These are phyloP conservation scores for Lactuca sativa DNA, from an alignment of 129 eudicot genomes.

Conservation along the genomic window DNA sequence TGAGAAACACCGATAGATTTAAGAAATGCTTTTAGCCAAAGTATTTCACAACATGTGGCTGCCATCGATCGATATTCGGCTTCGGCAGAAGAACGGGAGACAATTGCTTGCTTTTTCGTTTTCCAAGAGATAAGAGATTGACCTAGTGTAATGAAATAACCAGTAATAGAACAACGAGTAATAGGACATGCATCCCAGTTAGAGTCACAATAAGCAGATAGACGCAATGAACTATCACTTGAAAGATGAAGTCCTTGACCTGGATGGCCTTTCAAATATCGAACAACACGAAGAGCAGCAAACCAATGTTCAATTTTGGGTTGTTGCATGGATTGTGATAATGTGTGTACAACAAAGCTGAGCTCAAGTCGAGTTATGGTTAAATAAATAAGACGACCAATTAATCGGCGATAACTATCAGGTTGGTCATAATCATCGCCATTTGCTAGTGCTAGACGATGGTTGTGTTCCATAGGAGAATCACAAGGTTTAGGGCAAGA, in stretches of 20 bases:
- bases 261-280: neutral
- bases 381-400: too few species aligned
- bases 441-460: neutral
- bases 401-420: neutral
- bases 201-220: neutral
- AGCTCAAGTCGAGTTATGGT: neutral
- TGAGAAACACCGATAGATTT: neutral
- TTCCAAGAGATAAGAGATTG: neutral
- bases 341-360: neutral
- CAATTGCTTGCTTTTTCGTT: neutral
- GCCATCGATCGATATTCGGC: slow-evolving; percentile 1
- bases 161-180: neutral
- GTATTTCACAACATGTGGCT: neutral
- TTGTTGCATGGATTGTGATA: neutral
- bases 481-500: neutral
- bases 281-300: neutral
- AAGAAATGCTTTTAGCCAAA: neutral
- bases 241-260: neutral
- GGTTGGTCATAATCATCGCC: neutral
- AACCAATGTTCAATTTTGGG: neutral
- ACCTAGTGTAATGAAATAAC: neutral
- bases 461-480: neutral
- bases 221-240: neutral
- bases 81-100: neutral
- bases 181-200: neutral